Evolutionary conservation across 2,329 filamentous ascomycete genomes (phyloP).

Genomic region (Dryadomyces sulphureus): DNA sequence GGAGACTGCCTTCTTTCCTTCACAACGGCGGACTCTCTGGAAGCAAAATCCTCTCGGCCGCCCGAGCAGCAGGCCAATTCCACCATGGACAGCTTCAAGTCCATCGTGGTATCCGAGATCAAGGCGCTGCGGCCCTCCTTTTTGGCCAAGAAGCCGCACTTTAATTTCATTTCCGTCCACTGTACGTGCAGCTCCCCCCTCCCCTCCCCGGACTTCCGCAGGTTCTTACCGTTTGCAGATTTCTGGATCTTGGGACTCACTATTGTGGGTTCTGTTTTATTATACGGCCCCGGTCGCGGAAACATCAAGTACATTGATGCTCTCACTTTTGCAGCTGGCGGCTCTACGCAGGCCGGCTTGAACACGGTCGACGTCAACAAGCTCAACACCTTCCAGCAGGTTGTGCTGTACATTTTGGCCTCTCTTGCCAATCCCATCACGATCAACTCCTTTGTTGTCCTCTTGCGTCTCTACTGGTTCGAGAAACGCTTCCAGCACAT

Average conservation of each 20-base stretch:
- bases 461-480: slow-evolving; percentile 92
- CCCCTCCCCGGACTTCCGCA: too few species aligned
- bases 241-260: slow-evolving; percentile 64
- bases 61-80: not conserved
- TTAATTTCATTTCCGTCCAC: slow-evolving; percentile 66
- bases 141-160: not conserved
- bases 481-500: slow-evolving; percentile 87
- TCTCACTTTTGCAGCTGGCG: slow-evolving; percentile 72
- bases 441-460: slow-evolving; percentile 75
- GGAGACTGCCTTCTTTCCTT: not conserved
- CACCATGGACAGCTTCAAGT: not conserved
- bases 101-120: not conserved
- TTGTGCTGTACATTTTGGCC: slow-evolving; percentile 55
- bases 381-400: slow-evolving; percentile 57
- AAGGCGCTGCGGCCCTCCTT: not conserved
- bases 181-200: slow-evolving; percentile 41
- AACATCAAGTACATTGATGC: slow-evolving; percentile 69
- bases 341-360: slow-evolving; percentile 82
- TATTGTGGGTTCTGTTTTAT: slow-evolving; percentile 60
- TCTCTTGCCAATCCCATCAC: slow-evolving; percentile 72
- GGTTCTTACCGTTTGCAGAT: too few species aligned
- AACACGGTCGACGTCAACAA: slow-evolving; percentile 63
- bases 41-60: not conserved
- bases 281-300: slow-evolving; percentile 47
- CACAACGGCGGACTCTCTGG: too few species aligned